phyloP scores from a whole-genome alignment of 2,329 filamentous ascomycete genomes.

The Trichoderma koningii region DNA sequence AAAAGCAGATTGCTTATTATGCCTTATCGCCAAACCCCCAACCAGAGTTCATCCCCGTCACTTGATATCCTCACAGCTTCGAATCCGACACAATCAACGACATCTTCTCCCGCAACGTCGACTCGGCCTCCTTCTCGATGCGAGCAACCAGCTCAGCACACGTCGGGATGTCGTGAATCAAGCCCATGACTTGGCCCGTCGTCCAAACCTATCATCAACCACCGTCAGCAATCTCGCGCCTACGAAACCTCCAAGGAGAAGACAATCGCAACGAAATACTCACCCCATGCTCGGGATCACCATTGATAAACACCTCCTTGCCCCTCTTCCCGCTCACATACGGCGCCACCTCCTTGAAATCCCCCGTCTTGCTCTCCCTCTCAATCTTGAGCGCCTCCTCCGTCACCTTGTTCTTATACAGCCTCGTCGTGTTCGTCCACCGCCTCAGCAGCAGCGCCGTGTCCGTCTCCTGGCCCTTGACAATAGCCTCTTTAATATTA shows the following conservation, averaged over 20 bases:
- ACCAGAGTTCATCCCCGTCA: background rate
- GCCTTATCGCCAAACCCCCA: background rate
- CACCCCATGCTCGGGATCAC: slow-evolving; percentile 87
- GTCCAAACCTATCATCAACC: slow-evolving; percentile 77
- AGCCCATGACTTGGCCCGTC: slow-evolving; percentile 88
- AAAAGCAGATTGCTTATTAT: background rate
- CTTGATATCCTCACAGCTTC: slow-evolving; percentile 54
- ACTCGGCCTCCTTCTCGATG: slow-evolving; percentile 76
- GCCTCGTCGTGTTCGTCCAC: slow-evolving; percentile 88
- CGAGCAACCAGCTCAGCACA: slow-evolving; percentile 68
- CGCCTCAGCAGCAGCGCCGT: slow-evolving; percentile 84
- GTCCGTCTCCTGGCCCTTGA: slow-evolving; percentile 84
- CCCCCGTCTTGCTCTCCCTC: slow-evolving; percentile 75
- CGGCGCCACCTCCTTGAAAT: slow-evolving; percentile 86
- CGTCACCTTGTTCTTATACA: slow-evolving; percentile 90
- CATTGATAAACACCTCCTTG: slow-evolving; percentile 86
- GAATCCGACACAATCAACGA: slow-evolving; percentile 57
- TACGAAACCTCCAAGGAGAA: background rate
- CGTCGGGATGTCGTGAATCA: slow-evolving; percentile 81
- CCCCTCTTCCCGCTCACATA: slow-evolving; percentile 90
- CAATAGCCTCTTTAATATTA: slow-evolving; percentile 93
- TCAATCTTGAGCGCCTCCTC: slow-evolving; percentile 80
- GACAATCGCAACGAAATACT: slow-evolving; percentile 42
- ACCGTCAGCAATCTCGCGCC: background rate
- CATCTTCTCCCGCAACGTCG: slow-evolving; percentile 62